A percentile compares a stretch with the other conserved stretches of the same genome.
Evolutionary conservation across 176 grass and related monocot genomes (phyloP).

Genomic region (Poa annua): DNA sequence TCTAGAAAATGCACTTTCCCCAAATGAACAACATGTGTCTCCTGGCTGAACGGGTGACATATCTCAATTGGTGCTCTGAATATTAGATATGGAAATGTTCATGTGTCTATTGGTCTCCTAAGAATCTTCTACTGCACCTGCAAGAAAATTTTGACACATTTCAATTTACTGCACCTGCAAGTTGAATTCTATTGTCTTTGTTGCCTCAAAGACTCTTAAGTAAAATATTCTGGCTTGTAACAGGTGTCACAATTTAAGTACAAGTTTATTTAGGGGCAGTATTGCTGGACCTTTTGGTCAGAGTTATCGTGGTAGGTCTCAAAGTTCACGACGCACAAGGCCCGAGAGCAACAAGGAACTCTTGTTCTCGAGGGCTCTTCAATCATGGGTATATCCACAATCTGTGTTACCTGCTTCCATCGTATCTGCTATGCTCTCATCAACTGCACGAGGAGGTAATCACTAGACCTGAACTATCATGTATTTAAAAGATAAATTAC

Average conservation of each 20-base stretch:
- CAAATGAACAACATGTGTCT: background rate
- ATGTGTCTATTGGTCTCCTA: background rate
- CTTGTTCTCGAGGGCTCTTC: conserved; percentile 66
- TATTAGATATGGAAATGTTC: conserved; percentile 3
- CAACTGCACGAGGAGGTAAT: conserved; percentile 77
- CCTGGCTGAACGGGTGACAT: conserved; percentile 17
- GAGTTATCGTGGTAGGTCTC: conserved; percentile 37
- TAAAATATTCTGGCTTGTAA: conserved; percentile 33
- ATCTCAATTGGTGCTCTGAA: background rate
- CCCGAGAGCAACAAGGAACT: conserved; percentile 42
- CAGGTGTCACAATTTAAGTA: conserved; percentile 82
- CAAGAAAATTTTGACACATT: conserved; percentile 1
- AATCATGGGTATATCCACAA: conserved; percentile 93
- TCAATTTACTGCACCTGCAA: background rate
- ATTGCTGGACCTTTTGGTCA: conserved; percentile 46
- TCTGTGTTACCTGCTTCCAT: conserved; percentile 63
- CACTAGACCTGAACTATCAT: conserved; percentile 27
- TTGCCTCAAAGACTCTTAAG: background rate
- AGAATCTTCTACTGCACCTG: background rate
- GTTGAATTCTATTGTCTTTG: background rate
- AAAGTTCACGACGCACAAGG: conserved; percentile 42
- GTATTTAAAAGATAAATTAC: background rate
- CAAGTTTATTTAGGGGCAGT: conserved; percentile 43
- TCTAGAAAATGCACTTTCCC: background rate
- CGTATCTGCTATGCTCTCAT: conserved; percentile 70